Conservation (phyloP, 805 yeast genomes). For the Spathaspora sp. region DNA sequence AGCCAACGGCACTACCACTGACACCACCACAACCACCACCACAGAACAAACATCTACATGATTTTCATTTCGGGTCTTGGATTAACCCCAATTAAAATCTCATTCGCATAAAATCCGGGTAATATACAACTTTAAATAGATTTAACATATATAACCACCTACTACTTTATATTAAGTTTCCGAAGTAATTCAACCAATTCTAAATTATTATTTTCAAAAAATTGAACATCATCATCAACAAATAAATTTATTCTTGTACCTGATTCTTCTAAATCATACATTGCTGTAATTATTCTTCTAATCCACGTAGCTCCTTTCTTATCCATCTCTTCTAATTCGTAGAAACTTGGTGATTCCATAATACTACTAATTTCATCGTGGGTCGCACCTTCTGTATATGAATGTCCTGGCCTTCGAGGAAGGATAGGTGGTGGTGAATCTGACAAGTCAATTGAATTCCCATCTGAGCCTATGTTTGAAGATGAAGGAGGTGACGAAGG, state of each 20-base stretch:
- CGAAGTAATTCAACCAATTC: constrained; percentile 8
- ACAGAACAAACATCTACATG: background rate
- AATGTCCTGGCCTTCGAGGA: constrained; percentile 18
- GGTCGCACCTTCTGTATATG: constrained; percentile 7
- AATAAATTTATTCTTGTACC: constrained; percentile 27
- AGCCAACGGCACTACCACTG: too few species aligned
- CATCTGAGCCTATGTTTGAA: constrained; percentile 8
- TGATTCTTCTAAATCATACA: constrained; percentile 25
- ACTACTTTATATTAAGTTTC: constrained; percentile 1
- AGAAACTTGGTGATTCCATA: constrained; percentile 19
- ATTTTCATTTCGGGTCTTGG: background rate
- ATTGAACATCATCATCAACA: constrained; percentile 31
- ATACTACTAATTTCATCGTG: constrained; percentile 21
- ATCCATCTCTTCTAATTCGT: constrained; percentile 34
- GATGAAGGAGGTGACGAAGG: constrained; percentile 3
- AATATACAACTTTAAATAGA: background rate
- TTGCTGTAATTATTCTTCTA: constrained; percentile 24
- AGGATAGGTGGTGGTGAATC: constrained; percentile 21
- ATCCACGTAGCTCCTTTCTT: constrained; percentile 37
- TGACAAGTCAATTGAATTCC: constrained; percentile 1
- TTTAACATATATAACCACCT: background rate
- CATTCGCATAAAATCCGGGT: background rate
- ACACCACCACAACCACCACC: background rate
- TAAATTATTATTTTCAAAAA: constrained; percentile 20
- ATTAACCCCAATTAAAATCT: background rate